Evolutionary conservation across 1,139 yeast species (phyloP).

Genomic region (Saccharomycopsis crataegensis): DNA sequence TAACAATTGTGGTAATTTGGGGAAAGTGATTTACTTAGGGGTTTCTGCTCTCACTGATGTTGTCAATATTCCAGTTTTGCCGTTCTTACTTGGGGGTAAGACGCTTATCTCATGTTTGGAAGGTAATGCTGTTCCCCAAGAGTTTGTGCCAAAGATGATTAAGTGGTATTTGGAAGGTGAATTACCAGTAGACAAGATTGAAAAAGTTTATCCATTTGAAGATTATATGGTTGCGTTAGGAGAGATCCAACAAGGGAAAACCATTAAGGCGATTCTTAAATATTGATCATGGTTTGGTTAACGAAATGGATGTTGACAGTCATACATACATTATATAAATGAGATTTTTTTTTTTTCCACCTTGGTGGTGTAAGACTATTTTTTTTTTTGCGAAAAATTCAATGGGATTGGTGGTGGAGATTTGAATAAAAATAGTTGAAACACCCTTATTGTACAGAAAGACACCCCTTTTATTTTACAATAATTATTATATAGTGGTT

Average conservation of each 20-base stretch:
- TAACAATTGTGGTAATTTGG: background rate
- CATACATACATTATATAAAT: too few relatives aligned
- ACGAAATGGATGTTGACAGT: too few relatives aligned
- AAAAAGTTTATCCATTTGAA: background rate
- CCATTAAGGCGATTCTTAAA: background rate
- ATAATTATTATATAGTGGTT: too few relatives aligned
- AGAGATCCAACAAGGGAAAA: background rate
- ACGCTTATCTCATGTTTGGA: background rate
- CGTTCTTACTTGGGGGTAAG: background rate
- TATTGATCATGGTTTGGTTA: too few relatives aligned
- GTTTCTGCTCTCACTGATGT: background rate
- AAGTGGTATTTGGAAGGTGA: background rate
- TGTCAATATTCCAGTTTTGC: background rate
- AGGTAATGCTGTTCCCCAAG: background rate
- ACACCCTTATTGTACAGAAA: too few relatives aligned
- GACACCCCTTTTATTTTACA: too few relatives aligned
- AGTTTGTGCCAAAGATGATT: background rate
- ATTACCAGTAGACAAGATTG: background rate
- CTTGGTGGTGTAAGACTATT: too few relatives aligned
- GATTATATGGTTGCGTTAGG: background rate
- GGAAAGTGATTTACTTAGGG: background rate
- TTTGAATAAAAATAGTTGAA: too few relatives aligned
- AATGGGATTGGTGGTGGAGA: too few relatives aligned
- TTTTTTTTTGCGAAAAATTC: too few relatives aligned
- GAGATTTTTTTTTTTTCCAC: too few relatives aligned